Conservation (phyloP, 1,284 basidiomycete genomes). For the Malassezia pachydermatis region DNA sequence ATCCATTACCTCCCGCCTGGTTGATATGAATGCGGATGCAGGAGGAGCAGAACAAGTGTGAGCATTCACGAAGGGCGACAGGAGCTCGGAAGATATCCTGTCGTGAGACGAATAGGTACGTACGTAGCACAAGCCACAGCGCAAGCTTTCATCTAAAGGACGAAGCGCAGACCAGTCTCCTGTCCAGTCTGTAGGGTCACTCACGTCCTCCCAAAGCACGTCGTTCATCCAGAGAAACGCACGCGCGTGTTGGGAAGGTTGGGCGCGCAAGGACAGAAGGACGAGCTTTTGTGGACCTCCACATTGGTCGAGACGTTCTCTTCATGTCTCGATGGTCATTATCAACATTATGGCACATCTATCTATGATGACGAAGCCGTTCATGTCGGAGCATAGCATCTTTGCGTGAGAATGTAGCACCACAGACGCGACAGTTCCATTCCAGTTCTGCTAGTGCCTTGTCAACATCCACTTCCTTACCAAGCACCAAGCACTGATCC, state of each 20-base stretch:
- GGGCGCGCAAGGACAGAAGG: no score
- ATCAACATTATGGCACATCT: not conserved
- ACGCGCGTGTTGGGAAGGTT: no score
- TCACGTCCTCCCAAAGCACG: conserved; percentile 24
- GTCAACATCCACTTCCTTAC: conserved; percentile 45
- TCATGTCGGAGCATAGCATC: conserved; percentile 44
- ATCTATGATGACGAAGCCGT: conserved; percentile 24
- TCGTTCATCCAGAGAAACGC: conserved; percentile 18
- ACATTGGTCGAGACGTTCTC: no score
- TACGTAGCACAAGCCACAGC: conserved; percentile 42
- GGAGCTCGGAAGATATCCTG: conserved; percentile 41
- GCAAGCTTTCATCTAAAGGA: conserved; percentile 31
- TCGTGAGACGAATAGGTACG: not conserved
- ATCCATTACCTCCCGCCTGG: conserved; percentile 30
- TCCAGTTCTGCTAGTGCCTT: conserved; percentile 40
- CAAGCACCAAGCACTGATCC: conserved; percentile 40
- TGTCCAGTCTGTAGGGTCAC: conserved; percentile 42
- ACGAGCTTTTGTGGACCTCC: no score
- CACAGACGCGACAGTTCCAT: conserved; percentile 43
- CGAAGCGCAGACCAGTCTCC: conserved; percentile 24
- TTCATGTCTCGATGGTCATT: no score
- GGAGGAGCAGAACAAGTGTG: conserved; percentile 39
- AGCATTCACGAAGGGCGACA: conserved; percentile 36
- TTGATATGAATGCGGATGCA: conserved; percentile 46
- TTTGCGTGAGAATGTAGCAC: conserved; percentile 32